These are phyloP conservation scores for Metrosideros polymorpha DNA, from an alignment of 441 rosid genomes.

Conservation along the genomic window DNA sequence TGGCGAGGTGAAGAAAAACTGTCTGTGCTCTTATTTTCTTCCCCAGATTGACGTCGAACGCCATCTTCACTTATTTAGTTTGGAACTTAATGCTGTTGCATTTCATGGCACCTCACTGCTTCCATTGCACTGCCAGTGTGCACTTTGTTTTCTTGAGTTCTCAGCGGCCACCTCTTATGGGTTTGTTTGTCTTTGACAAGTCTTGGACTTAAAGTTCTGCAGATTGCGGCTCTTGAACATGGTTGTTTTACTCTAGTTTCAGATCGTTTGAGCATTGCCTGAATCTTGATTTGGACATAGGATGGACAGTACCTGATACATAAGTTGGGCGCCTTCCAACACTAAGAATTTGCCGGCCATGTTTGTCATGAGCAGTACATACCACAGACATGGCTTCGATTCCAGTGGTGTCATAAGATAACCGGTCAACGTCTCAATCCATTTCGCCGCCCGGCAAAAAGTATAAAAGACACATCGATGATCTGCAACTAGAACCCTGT, in stretches of 20 bases:
- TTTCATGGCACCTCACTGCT: background rate
- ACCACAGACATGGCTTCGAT: background rate
- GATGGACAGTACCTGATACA: background rate
- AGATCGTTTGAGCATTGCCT: background rate
- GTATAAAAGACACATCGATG: background rate
- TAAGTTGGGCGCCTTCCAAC: background rate
- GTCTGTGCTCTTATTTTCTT: background rate
- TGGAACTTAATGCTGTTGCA: background rate
- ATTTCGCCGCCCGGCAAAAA: background rate
- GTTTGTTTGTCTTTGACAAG: background rate
- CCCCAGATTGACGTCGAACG: background rate
- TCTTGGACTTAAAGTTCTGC: background rate
- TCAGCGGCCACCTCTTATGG: background rate
- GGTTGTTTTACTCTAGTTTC: background rate
- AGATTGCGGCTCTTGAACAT: background rate
- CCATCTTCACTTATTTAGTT: background rate
- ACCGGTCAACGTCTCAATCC: background rate
- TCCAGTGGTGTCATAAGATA: background rate
- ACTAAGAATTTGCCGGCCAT: background rate
- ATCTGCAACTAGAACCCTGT: background rate
- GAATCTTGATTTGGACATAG: background rate
- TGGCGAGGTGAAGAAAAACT: background rate
- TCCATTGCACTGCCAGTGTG: background rate
- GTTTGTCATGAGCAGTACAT: background rate
- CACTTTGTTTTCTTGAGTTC: background rate